These are phyloP conservation scores for Pyracantha coccinea DNA, from an alignment of 331 rosid species.

Conservation along the genomic window DNA sequence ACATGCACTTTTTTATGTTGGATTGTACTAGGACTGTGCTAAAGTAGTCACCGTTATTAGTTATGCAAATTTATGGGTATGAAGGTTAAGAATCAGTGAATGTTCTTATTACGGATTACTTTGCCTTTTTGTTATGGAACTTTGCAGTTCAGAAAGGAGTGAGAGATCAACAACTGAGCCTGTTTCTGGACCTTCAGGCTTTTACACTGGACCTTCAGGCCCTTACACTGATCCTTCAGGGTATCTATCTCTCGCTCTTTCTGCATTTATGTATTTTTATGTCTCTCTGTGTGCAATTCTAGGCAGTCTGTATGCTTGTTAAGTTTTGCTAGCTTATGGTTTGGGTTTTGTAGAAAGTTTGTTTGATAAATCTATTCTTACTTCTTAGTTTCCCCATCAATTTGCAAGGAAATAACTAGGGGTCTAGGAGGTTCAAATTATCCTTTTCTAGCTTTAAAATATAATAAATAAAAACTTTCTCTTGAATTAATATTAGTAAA, in stretches of 20 bases:
- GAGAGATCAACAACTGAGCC: constrained; percentile 30
- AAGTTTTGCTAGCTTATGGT: too few species aligned
- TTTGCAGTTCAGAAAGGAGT: constrained; percentile 42
- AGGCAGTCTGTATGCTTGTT: too few species aligned
- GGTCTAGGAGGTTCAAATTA: too few species aligned
- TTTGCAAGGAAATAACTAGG: not conserved
- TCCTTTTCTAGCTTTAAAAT: too few species aligned
- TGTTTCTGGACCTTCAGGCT: constrained; percentile 29
- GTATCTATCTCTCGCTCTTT: constrained; percentile 21
- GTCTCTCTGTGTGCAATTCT: not conserved
- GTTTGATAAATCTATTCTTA: not conserved
- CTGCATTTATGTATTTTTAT: not conserved
- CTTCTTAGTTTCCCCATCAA: not conserved
- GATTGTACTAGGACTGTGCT: not conserved
- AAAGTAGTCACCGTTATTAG: not conserved
- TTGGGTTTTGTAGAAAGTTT: too few species aligned
- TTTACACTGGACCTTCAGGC: constrained; percentile 26
- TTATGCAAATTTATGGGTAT: not conserved
- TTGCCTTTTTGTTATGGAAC: not conserved
- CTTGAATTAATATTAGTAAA: not conserved
- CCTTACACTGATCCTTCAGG: constrained; percentile 37
- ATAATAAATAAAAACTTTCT: too few species aligned
- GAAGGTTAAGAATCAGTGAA: not conserved
- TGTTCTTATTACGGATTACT: not conserved
- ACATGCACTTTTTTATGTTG: not conserved